A percentile compares a stretch with the other conserved stretches of the same genome.
Conservation (phyloP, 2,329 filamentous ascomycete species). For the Paecilomyces variotii region DNA sequence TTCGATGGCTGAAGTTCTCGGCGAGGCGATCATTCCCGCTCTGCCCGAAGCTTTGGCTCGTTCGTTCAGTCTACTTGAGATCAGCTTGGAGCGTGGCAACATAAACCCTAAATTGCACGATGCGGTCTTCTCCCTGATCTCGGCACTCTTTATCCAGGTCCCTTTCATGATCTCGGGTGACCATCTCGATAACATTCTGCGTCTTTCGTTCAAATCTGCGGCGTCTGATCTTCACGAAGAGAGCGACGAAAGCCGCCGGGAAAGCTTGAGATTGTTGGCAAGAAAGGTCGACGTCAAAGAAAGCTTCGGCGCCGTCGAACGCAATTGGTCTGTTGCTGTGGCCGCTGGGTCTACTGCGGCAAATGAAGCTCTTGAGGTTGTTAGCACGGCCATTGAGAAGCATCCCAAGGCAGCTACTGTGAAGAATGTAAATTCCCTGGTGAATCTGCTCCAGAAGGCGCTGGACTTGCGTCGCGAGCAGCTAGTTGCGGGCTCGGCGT, state of each 20-base stretch:
- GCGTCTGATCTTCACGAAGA: constrained; percentile 53
- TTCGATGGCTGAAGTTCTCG: constrained; percentile 79
- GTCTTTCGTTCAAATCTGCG: constrained; percentile 65
- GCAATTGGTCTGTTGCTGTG: constrained; percentile 62
- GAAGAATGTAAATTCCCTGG: constrained; percentile 64
- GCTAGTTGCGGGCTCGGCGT: constrained; percentile 17
- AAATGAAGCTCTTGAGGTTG: constrained; percentile 59
- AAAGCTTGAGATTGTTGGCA: constrained; percentile 67
- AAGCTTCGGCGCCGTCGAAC: constrained; percentile 64
- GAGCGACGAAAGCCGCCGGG: constrained; percentile 55
- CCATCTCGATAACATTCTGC: constrained; percentile 64
- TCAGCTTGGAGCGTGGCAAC: constrained; percentile 48
- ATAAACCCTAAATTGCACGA: constrained; percentile 64
- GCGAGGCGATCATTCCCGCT: constrained; percentile 76
- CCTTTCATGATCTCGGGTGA: constrained; percentile 80
- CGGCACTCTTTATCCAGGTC: constrained; percentile 69
- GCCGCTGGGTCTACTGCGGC: constrained; percentile 56
- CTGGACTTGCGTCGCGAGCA: constrained; percentile 43
- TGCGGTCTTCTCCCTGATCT: constrained; percentile 72
- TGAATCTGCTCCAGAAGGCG: constrained; percentile 48
- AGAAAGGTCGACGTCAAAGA: constrained; percentile 68
- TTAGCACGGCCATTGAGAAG: constrained; percentile 65
- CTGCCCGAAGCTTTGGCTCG: constrained; percentile 68
- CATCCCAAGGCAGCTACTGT: constrained; percentile 71
- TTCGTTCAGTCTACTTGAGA: constrained; percentile 61